Evolutionary conservation across 352 stramenopile species (phyloP).

Genomic region (Pythium biforme): DNA sequence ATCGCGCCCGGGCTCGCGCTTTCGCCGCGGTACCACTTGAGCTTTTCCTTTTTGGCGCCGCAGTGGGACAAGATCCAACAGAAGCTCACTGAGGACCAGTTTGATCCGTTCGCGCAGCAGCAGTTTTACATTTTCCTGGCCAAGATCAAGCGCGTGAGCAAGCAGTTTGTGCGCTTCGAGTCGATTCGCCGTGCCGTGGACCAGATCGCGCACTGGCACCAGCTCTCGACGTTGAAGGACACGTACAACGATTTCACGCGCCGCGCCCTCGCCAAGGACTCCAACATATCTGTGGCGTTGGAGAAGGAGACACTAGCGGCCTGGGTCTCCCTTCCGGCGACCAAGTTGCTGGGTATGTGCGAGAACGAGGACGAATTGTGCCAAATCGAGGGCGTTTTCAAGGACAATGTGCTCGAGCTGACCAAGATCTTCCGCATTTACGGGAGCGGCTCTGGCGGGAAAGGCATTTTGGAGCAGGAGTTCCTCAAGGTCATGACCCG

Average conservation of each 20-base stretch:
- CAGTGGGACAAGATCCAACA: constrained; percentile 75
- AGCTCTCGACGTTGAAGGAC: constrained; percentile 43
- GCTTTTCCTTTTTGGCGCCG: constrained; percentile 49
- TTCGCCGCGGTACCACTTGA: constrained; percentile 55
- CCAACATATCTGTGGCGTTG: constrained; percentile 61
- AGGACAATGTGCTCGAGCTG: constrained; percentile 73
- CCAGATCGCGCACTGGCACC: constrained; percentile 56
- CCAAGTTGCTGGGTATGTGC: constrained; percentile 56
- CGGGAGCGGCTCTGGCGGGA: constrained; percentile 56
- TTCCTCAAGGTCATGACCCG: constrained; percentile 85
- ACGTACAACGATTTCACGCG: constrained; percentile 68
- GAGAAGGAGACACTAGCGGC: constrained; percentile 70
- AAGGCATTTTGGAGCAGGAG: constrained; percentile 75
- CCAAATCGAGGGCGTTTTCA: constrained; percentile 65
- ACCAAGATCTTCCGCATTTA: constrained; percentile 82
- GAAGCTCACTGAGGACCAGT: constrained; percentile 51
- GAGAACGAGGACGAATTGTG: constrained; percentile 60
- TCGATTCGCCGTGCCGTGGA: constrained; percentile 49
- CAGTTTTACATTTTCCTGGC: constrained; percentile 73
- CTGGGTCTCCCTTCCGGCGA: constrained; percentile 46
- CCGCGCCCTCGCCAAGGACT: constrained; percentile 65
- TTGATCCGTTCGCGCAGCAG: constrained; percentile 67
- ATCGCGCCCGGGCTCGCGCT: constrained; percentile 43
- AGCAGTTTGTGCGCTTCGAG: constrained; percentile 58
- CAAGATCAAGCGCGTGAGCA: constrained; percentile 63